phyloP scores from a whole-genome alignment of 345 rosid genomes.

The Crucihimalaya himalaica region DNA sequence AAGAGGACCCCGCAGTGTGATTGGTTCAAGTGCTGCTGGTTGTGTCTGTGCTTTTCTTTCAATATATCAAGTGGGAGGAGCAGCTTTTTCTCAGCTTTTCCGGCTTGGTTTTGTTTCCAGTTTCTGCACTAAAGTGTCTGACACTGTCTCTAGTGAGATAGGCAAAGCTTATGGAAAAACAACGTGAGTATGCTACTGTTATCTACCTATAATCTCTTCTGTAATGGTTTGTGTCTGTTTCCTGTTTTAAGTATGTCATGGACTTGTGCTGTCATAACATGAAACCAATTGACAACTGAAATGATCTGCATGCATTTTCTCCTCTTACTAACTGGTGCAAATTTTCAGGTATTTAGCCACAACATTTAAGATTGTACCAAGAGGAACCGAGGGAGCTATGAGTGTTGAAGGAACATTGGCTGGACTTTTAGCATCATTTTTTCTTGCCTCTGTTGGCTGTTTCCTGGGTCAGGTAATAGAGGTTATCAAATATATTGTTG shows the following conservation, averaged over 20 bases:
- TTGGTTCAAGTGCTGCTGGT: conserved; percentile 98
- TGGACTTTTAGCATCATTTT: conserved; percentile 77
- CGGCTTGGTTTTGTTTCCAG: conserved; percentile 89
- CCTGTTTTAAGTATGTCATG: neutral
- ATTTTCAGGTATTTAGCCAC: conserved; percentile 71
- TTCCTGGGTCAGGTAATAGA: conserved; percentile 68
- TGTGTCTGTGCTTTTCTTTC: conserved; percentile 83
- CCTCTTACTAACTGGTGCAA: neutral
- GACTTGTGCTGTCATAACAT: neutral
- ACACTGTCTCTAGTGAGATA: conserved; percentile 91
- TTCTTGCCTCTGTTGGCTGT: conserved; percentile 69
- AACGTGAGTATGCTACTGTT: conserved; percentile 62
- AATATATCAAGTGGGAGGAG: conserved; percentile 67
- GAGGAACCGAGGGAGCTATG: conserved; percentile 97
- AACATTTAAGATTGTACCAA: conserved; percentile 79
- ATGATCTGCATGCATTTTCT: neutral
- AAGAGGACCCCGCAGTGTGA: conserved; percentile 93
- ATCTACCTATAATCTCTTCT: conserved; percentile 10
- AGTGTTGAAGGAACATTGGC: conserved; percentile 93
- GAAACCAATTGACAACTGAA: neutral
- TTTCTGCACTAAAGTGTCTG: conserved; percentile 95
- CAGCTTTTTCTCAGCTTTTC: conserved; percentile 51
- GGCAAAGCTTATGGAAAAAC: conserved; percentile 97
- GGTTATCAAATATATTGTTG: neutral
- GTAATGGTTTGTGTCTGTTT: neutral